A percentile compares a stretch with the other conserved stretches of the same genome.
Conservation (phyloP, 345 rosid genomes). For the Gossypium arboreum region DNA sequence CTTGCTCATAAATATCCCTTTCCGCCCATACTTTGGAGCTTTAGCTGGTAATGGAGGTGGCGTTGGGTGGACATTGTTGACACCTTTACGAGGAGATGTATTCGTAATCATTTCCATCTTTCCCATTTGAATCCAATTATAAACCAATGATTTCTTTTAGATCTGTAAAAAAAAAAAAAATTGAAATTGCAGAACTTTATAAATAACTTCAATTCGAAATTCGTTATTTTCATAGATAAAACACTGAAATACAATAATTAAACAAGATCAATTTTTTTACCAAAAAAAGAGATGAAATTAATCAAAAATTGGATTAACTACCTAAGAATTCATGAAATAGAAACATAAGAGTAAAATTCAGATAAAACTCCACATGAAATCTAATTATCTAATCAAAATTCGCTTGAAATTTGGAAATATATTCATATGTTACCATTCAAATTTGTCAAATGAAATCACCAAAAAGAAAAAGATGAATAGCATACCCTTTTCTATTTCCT, state of each 20-base stretch:
- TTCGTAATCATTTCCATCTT: constrained; percentile 12
- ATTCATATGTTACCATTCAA: too few species aligned
- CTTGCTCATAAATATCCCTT: constrained; percentile 16
- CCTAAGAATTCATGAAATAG: background rate
- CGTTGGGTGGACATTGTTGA: constrained; percentile 27
- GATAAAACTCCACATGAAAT: too few species aligned
- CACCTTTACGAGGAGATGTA: background rate
- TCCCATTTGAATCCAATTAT: background rate
- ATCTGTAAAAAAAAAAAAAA: background rate
- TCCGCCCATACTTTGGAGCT: constrained; percentile 19
- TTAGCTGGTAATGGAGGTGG: constrained; percentile 67
- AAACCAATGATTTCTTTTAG: background rate
- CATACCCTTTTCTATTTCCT: too few species aligned
- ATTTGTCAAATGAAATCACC: too few species aligned
- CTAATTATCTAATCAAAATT: too few species aligned
- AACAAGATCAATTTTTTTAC: background rate
- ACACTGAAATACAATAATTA: background rate
- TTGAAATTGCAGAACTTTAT: background rate
- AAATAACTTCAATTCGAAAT: background rate
- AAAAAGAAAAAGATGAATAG: too few species aligned
- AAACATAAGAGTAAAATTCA: background rate
- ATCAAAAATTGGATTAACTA: too few species aligned
- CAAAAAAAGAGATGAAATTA: background rate
- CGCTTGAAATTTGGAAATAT: too few species aligned
- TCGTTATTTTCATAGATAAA: background rate